Percentiles rank a stretch among this genome's conserved stretches.
These are phyloP conservation scores for Lasiosphaeria ovina DNA, from an alignment of 495 filamentous ascomycete species.

Conservation along the genomic window DNA sequence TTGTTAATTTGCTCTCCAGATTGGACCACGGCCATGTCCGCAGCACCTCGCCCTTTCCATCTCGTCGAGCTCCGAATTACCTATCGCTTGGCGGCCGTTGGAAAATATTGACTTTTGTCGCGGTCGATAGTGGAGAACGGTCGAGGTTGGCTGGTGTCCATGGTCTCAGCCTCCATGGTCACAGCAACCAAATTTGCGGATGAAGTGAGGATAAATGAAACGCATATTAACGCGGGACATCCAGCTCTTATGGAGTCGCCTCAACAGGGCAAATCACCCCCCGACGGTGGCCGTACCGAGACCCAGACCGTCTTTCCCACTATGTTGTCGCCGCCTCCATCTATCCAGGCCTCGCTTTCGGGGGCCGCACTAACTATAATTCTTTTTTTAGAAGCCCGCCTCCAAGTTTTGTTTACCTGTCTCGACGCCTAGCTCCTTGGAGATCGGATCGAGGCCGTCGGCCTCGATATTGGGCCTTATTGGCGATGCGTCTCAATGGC, in stretches of 20 bases:
- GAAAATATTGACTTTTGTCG: slow-evolving; percentile 14
- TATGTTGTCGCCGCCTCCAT: slow-evolving; percentile 12
- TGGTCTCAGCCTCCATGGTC: slow-evolving; percentile 27
- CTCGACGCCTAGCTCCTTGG: slow-evolving; percentile 13
- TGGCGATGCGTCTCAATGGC: slow-evolving; percentile 12
- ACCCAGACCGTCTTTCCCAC: slow-evolving; percentile 12
- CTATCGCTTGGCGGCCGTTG: slow-evolving; percentile 15
- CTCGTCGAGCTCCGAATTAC: slow-evolving; percentile 14
- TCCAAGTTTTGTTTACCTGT: slow-evolving; percentile 13
- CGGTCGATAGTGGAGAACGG: slow-evolving; percentile 13
- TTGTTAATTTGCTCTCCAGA: slow-evolving; percentile 31
- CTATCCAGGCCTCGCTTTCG: slow-evolving; percentile 12
- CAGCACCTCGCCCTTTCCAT: slow-evolving; percentile 9
- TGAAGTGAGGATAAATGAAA: slow-evolving; percentile 53
- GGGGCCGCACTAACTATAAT: slow-evolving; percentile 17
- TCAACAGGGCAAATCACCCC: slow-evolving; percentile 19
- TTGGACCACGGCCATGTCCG: slow-evolving; percentile 16
- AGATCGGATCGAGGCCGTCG: slow-evolving; percentile 25
- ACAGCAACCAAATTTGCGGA: slow-evolving; percentile 44
- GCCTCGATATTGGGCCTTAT: slow-evolving; percentile 16
- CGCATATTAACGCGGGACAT: slow-evolving; percentile 43
- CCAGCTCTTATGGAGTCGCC: slow-evolving; percentile 32
- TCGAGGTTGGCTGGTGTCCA: slow-evolving; percentile 17
- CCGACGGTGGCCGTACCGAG: slow-evolving; percentile 21
- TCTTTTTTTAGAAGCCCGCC: slow-evolving; percentile 44